A percentile compares a stretch with the other conserved stretches of the same genome.
These are phyloP conservation scores for Nicotiana obtusifolia DNA, from an alignment of 257 asterid species.

Conservation along the genomic window DNA sequence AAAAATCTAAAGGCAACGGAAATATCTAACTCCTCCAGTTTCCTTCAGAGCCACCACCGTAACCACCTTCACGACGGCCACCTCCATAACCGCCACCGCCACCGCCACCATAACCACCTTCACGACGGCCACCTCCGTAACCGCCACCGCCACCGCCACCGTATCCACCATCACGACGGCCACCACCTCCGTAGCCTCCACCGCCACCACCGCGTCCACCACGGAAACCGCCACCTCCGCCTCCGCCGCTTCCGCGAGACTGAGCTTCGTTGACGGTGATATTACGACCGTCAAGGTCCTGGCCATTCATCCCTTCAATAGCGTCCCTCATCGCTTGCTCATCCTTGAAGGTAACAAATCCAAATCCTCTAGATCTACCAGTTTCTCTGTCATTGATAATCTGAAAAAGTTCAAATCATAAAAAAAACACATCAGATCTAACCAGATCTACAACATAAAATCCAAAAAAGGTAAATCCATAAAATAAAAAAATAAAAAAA, in stretches of 20 bases:
- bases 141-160: neutral
- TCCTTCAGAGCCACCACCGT: slow-evolving; percentile 1
- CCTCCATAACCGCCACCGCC: neutral
- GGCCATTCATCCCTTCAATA: slow-evolving; percentile 79
- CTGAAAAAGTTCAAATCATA: slow-evolving; percentile 20
- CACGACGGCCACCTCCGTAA: slow-evolving; percentile 5
- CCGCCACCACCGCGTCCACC: slow-evolving; percentile 19
- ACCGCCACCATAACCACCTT: neutral
- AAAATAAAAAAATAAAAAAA: neutral
- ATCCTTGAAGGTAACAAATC: slow-evolving; percentile 77
- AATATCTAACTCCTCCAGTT: neutral
- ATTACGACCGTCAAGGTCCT: slow-evolving; percentile 72
- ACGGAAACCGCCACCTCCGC: slow-evolving; percentile 15
- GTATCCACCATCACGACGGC: neutral
- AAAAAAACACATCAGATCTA: neutral
- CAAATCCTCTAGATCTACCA: slow-evolving; percentile 91
- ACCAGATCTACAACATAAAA: neutral
- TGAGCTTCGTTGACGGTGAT: slow-evolving; percentile 10
- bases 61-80: neutral
- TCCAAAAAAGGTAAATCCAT: neutral
- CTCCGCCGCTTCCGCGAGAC: slow-evolving; percentile 27
- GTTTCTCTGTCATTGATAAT: slow-evolving; percentile 85
- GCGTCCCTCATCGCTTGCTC: slow-evolving; percentile 79
- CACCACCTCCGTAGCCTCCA: neutral
- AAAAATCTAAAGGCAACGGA: neutral